phyloP scores from a whole-genome alignment of 2,329 filamentous ascomycete species.

The Epicoccum sorghinum region DNA sequence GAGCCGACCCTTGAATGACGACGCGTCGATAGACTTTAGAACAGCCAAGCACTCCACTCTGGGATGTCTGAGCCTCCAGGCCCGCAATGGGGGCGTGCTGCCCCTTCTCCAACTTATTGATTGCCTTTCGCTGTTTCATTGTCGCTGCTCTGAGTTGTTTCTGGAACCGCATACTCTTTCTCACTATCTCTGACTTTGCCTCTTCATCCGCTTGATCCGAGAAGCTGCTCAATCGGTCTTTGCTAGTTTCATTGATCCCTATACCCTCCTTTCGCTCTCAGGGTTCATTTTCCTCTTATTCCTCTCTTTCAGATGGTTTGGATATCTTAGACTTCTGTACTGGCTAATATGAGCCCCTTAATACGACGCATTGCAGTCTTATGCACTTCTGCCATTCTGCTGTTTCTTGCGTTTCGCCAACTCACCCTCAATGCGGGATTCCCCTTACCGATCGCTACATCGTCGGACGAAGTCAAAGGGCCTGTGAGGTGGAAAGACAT shows the following conservation, averaged over 20 bases:
- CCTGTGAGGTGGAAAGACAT: constrained; percentile 45
- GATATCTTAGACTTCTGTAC: background rate
- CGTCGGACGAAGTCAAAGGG: constrained; percentile 33
- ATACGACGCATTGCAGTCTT: constrained; percentile 40
- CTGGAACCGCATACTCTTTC: background rate
- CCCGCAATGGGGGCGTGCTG: constrained; percentile 14
- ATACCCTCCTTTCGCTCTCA: background rate
- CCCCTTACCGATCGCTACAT: constrained; percentile 29
- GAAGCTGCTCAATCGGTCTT: background rate
- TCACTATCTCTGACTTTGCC: background rate
- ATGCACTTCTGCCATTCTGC: constrained; percentile 31
- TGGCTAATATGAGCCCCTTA: constrained; percentile 33
- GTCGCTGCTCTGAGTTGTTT: background rate
- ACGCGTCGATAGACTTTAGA: constrained; percentile 6
- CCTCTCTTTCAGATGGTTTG: constrained; percentile 9
- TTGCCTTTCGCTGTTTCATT: background rate
- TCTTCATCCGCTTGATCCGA: constrained; percentile 6
- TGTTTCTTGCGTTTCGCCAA: constrained; percentile 42
- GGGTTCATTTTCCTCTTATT: background rate
- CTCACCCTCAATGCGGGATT: constrained; percentile 25
- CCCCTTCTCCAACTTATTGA: constrained; percentile 7
- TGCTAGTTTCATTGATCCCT: background rate
- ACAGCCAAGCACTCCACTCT: constrained; percentile 11
- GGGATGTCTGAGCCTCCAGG: constrained; percentile 15
- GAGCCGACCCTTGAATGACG: constrained; percentile 4